Base-by-base conservation (phyloP, 2,329 filamentous ascomycete genomes). In the Phyllosticta citriasiana region DNA sequence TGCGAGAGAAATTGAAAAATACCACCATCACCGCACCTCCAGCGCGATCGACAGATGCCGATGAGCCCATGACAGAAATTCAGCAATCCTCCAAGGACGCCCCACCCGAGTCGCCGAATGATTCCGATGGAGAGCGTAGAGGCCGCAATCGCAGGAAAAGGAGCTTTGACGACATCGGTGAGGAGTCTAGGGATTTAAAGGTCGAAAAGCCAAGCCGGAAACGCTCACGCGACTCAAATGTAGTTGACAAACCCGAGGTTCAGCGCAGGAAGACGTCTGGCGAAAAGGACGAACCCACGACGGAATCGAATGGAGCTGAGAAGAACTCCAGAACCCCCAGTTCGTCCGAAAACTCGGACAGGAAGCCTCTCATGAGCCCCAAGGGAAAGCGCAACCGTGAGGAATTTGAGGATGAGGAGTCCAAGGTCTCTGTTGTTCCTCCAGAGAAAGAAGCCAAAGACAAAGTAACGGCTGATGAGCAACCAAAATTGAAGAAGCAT, bases 1-100 rank as follows among this genome's bases (percentile, higher is more conserved):
- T 85, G 47, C 76, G 84, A 62, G 80, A 85, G 69, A 82, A 84
- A 71, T 73, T 87, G 59, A 81, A 84, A 71, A 80, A 85, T 67
- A 84, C 84, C 3, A 78, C 80, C n/a, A 84, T 86, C 61, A 79
- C 79, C 50, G 73, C 77, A 22, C 10, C 52, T 10, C n/a, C 33
- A 4, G 30, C 52, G 40, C 47, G 30, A 6, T 7, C 53, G 7
- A 50, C 53, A 2, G 35, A 47, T 24, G 24, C 33, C 35, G 55
- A 62, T 35, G 50, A 57, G 27, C 65, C 58, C 59, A 70, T 70
- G 68, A 64, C 65, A 22, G 67, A 68, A 22, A 40, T 58, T 30
- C 66, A 58, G 52, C 65, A 61, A 47, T 47, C 56, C 8, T 40
- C 55, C 14, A 57, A 61, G 47, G 59, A 33, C 19, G 25, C 58